A percentile compares a stretch with the other conserved stretches of the same genome.
Conservation (phyloP, 1,284 basidiomycete species). For the Erythrobasidium hasegawianum region DNA sequence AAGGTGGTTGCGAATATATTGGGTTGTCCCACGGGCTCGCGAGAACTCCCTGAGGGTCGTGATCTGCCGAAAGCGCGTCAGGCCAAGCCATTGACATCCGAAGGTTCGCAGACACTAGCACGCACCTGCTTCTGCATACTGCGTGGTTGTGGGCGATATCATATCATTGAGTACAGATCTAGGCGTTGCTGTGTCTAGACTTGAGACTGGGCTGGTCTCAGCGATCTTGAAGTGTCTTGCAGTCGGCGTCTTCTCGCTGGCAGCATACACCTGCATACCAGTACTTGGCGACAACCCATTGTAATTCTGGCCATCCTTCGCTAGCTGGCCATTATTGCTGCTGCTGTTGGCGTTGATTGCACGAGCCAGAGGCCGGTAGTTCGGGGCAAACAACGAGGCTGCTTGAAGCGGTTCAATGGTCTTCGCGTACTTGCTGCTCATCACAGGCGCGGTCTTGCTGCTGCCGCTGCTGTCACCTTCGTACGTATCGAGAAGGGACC, state of each 20-base stretch:
- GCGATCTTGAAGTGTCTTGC: not conserved
- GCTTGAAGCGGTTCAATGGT: not conserved
- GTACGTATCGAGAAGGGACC: not conserved
- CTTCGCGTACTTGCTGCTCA: not conserved
- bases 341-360: conserved; percentile 1
- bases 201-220: not conserved
- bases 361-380: not conserved
- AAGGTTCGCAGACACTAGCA: not conserved
- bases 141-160: not conserved
- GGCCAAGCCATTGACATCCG: not conserved
- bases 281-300: not conserved
- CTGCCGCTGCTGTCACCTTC: not conserved
- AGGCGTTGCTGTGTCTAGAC: not conserved
- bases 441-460: not conserved
- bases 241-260: conserved; percentile 4
- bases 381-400: not conserved
- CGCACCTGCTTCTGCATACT: too few relatives aligned
- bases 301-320: not conserved
- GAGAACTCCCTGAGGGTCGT: not conserved
- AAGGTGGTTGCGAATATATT: not conserved
- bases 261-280: not conserved
- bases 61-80: not conserved
- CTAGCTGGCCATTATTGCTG: not conserved
- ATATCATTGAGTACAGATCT: not conserved
- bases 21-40: not conserved